Evolutionary conservation across 305 asterid genomes (phyloP), one percentile per base, ranked within the genome.

Genomic region (Fraxinus xanthoxyloides): DNA sequence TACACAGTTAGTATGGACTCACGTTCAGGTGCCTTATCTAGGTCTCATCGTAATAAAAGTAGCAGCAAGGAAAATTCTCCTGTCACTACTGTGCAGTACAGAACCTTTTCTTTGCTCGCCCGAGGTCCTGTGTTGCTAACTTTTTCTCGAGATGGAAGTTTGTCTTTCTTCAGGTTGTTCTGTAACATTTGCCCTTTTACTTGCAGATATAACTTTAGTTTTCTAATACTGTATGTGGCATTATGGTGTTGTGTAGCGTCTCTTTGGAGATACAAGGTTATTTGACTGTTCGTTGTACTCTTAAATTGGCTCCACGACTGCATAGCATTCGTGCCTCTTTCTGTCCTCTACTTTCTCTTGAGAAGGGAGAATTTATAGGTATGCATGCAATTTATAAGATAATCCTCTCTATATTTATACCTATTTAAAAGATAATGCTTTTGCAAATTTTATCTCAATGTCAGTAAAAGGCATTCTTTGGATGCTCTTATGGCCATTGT

Each of bases 341-440:
- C 82, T 96, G 98, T 89, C 99, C 99, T 78, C 85, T 96, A 87
- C 98, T 96, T 87, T 96, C 99, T 81, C 98, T 96, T 56, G 97
- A 94, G 92, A 96, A 94, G 88, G 98, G 98, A 83, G 99, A 96
- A 89, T 96, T 80, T 85, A 96, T 94, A 85, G 99, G 98, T 93
- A 86, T 9, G 87, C 38, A 8, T 48, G 75, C 34, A 2, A 30
- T 28, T 30, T 69, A 69, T 69, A 56, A 56, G 12, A 56, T 6
- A 7, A 56, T 56, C 26, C 63, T 17, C 3, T 54, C 63, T n/a
- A 54, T 17, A 9, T n/a, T 54, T n/a, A 54, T 54, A n/a, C 56
- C 19, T 13, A 46, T 46, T 46, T 15, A 46, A 15, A 46, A 46
- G 56, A 46, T 46, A 13, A 46, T n/a, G n/a, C n/a, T n/a, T n/a